Evolutionary conservation across 2,329 filamentous ascomycete genomes (phyloP), one percentile per base, ranked within the genome.

Genomic region (Epicoccum sorghinum): DNA sequence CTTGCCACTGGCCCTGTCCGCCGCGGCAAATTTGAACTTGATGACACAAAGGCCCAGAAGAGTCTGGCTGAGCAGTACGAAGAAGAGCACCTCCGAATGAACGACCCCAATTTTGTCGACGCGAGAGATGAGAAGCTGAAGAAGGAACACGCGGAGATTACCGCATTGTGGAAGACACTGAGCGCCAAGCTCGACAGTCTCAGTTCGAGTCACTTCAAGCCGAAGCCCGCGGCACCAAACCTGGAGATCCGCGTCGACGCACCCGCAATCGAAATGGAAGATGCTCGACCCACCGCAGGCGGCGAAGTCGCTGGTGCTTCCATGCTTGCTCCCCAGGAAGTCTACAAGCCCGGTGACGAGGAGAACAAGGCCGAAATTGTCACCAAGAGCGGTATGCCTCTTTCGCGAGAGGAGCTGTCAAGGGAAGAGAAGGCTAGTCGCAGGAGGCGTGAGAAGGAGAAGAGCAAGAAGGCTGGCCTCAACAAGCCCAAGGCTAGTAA

Each of bases 171-270:
- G 92, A 89, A 86, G 64, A 88, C 90, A 32, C 82, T 97, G 47
- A 87, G 84, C 68, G 84, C 84, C 40, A 90, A 91, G 59, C 86
- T 99, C 50, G 95, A 99, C 75, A 86, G 90, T 24, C 86, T 99
- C 59, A 93, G 88, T 75, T 96, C 90, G 73, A 96, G 91, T 88
- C 90, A 97, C 78, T 97, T 96, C 83, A 93, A 91, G 75, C 95
- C 95, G 48, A 96, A 93, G 78, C 88, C 90, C 9, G 83, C 88
- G 2, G 89, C 89, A 46, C 86, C 91, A n/a, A 85, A 86, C 40
- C 85, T 99, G 59, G 93, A 90, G 38, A 89, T 97, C 50, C 89
- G 97, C 30, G 84, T 91, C 24, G 93, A 98, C 75, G 90, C 95
- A 4, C 91, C 93, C n/a, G 91, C 90, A 3, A 88, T 98, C 61